A percentile compares a stretch with the other conserved stretches of the same genome.
These are phyloP conservation scores for Pochonia chlamydosporia DNA, from an alignment of 2,329 filamentous ascomycete species.

Conservation along the genomic window DNA sequence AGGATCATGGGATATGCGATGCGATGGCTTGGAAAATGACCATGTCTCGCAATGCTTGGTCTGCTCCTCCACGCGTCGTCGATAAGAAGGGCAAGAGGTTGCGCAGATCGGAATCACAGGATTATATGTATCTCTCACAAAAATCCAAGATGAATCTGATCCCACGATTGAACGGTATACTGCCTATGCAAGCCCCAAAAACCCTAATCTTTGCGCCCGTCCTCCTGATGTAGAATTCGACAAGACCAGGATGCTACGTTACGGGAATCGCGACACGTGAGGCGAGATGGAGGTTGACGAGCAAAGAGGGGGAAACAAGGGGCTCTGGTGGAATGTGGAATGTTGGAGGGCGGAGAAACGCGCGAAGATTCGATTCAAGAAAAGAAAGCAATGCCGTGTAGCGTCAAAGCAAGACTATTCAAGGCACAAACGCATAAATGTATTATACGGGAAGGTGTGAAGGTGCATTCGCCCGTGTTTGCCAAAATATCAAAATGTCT, in stretches of 20 bases:
- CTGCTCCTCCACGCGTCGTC: neutral
- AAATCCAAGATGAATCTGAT: no score
- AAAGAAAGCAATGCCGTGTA: neutral
- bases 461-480: no score
- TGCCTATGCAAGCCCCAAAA: no score
- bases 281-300: neutral
- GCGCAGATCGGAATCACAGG: no score
- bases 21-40: no score
- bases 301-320: neutral
- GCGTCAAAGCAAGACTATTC: neutral
- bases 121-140: no score
- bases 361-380: neutral
- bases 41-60: neutral
- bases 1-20: no score
- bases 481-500: no score
- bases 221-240: neutral
- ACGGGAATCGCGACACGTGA: neutral
- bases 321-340: neutral
- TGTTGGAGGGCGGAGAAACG: neutral
- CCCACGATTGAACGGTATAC: no score
- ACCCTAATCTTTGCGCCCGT: no score
- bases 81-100: neutral
- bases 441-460: no score
- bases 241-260: neutral
- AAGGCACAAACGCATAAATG: no score